These are phyloP conservation scores for Elongisporangium senticosum DNA, from an alignment of 352 stramenopile genomes.

Conservation along the genomic window DNA sequence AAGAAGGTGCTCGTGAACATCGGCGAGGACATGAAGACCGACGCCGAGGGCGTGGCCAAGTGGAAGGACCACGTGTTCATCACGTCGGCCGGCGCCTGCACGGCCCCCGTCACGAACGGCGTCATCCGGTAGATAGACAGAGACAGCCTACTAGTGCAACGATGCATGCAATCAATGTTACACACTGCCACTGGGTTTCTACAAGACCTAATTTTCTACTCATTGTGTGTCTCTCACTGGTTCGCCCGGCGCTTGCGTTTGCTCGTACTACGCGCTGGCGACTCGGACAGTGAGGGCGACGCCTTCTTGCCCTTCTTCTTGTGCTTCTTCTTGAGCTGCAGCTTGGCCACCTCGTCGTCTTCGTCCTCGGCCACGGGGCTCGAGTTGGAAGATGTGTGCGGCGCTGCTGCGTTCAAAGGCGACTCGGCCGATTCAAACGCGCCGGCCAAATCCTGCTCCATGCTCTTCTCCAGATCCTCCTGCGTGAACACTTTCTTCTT, in stretches of 20 bases:
- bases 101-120: slow-evolving; percentile 59
- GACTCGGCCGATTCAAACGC: slow-evolving; percentile 32
- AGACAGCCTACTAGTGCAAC: neutral
- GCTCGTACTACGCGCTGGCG: slow-evolving; percentile 8
- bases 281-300: slow-evolving; percentile 18
- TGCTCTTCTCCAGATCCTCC: slow-evolving; percentile 52
- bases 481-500: slow-evolving; percentile 34
- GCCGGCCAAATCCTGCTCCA: slow-evolving; percentile 51
- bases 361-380: slow-evolving; percentile 13
- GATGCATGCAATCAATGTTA: slow-evolving; percentile 1
- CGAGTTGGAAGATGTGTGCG: slow-evolving; percentile 5
- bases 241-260: slow-evolving; percentile 35
- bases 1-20: slow-evolving; percentile 83
- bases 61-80: slow-evolving; percentile 78
- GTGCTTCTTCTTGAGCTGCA: slow-evolving; percentile 44
- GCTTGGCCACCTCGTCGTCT: slow-evolving; percentile 25
- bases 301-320: slow-evolving; percentile 28
- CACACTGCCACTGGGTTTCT: neutral
- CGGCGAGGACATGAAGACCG: slow-evolving; percentile 80
- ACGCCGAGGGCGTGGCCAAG: slow-evolving; percentile 68
- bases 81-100: slow-evolving; percentile 73
- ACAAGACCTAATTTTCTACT: slow-evolving; percentile 5
- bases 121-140: slow-evolving; percentile 60
- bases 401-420: neutral
- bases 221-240: slow-evolving; percentile 6